Base-by-base conservation (phyloP, 1,284 basidiomycete genomes). In the Apiotrichum gamsii region DNA sequence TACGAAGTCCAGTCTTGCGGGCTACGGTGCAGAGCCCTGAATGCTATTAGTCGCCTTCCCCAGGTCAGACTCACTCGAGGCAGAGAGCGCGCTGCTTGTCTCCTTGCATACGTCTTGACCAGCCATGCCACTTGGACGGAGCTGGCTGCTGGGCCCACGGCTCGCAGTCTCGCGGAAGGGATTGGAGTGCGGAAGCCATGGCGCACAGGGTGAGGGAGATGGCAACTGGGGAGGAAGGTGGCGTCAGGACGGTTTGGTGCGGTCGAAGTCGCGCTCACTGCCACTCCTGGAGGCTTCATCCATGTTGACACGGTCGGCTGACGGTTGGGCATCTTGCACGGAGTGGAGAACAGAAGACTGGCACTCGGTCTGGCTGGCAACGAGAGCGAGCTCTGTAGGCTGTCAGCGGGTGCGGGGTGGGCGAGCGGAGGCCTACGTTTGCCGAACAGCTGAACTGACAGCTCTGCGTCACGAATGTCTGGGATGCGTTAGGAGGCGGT, bases 1-100 rank as follows among this genome's bases (percentile, higher is more conserved):
- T 70, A 73, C 10, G 61, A 67, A 14, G 56, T 65, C 70, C 70
- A 73, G 43, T 73, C 71, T 42, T 73, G 71, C 1, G 68, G 64
- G 44, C 69, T 71, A 15, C 71, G 59, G 51, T 72, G 67, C 2
- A 73, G 43, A 2, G 68, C 62, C 6, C 71, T 73, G 38, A n/a
- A n/a, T n/a, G n/a, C n/a, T n/a, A n/a, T n/a, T n/a, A n/a, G n/a
- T n/a, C n/a, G n/a, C n/a, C n/a, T n/a, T n/a, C n/a, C n/a, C n/a
- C n/a, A n/a, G n/a, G n/a, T n/a, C n/a, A n/a, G n/a, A 49, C 62
- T 54, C 32, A 63, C 65, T 51, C 46, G 20, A 66, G 44, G 51
- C 64, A 67, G 34, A n/a, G 37, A 15, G 39, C 11, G 5, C 41
- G 33, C 28, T 44, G 24, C 31, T 1, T 5, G 14, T 20, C 39